phyloP scores from a whole-genome alignment of 1,284 basidiomycete species.

The Tilletiopsis washingtonensis region DNA sequence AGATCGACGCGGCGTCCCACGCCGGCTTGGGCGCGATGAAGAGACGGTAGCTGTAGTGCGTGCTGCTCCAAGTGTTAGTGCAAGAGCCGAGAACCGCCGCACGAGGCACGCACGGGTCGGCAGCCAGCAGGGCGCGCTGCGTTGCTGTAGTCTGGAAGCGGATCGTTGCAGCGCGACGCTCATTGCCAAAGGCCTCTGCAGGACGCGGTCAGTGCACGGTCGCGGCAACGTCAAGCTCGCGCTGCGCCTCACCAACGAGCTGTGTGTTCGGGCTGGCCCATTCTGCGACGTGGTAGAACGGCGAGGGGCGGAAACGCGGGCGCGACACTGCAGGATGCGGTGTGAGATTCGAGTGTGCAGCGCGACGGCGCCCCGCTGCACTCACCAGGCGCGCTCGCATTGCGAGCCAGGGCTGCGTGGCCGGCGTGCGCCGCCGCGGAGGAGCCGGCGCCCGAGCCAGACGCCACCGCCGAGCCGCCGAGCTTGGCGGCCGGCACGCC shows the following conservation, averaged over 20 bases:
- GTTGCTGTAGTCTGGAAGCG: no score
- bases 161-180: no score
- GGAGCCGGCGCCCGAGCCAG: conserved; percentile 10
- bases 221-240: conserved; percentile 20
- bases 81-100: no score
- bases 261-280: conserved; percentile 14
- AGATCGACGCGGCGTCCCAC: conserved; percentile 20
- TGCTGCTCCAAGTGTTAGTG: no score
- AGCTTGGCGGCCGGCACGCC: no score
- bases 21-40: conserved; percentile 34
- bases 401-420: conserved; percentile 9
- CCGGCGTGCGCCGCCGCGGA: conserved; percentile 11
- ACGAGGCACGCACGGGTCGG: no score
- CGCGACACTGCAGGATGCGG: conserved; percentile 14
- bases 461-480: no score
- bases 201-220: conserved; percentile 7
- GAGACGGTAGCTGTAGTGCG: conserved; percentile 22
- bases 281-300: conserved; percentile 2
- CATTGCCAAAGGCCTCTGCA: no score
- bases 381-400: no score
- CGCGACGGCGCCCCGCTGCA: no score
- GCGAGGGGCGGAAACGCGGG: conserved; percentile 8
- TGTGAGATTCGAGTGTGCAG: no score
- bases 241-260: conserved; percentile 27
- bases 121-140: no score